Evolutionary conservation across 2,329 filamentous ascomycete species (phyloP), one percentile per base, ranked within the genome.

Genomic region (Teratosphaeria viscida): DNA sequence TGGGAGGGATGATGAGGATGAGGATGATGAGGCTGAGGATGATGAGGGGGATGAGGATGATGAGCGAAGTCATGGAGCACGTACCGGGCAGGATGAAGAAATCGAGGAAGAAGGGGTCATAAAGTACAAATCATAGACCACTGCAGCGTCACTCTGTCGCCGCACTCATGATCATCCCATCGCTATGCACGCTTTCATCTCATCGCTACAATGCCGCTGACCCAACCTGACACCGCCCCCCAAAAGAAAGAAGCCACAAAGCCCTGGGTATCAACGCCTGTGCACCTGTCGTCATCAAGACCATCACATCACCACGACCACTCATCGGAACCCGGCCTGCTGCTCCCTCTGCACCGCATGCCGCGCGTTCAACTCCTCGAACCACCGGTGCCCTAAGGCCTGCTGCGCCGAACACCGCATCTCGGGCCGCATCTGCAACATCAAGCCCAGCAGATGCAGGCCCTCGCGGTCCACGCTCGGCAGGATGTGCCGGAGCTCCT

Each of bases 371-470:
- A 91, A 74, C 67, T 92, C 89, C 63, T 81, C 83, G 77, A 99
- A 99, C 94, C 94, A 99, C 0, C 88, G 89, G 73, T 99, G 94
- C 66, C 87, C 82, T 49, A 97, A 79, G 3, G 94, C 92, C 63
- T 95, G 90, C 57, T 86, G 81, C 1, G 94, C 94, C 67, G 88
- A 92, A 71, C 96, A 89, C 59, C 94, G 85, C 75, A 95, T 85
- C 75, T 99, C 94, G 0, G 94, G 94, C 35, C 92, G 84, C 58
- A 97, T 79, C 73, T 97, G 92, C 34, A 99, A 83, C 90, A 99
- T 95, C 62, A 88, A 83, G 69, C 88, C 86, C 64, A 99, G 80
- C 55, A 99, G 79, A 71, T 96, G 91, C 68, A 99, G 85, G 8
- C 92, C 94, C 11, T 88, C 79, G 19, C 85, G 85, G 70, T 99